Base-by-base conservation (phyloP, 2,329 filamentous ascomycete species). In the Pseudogymnoascus sp. region DNA sequence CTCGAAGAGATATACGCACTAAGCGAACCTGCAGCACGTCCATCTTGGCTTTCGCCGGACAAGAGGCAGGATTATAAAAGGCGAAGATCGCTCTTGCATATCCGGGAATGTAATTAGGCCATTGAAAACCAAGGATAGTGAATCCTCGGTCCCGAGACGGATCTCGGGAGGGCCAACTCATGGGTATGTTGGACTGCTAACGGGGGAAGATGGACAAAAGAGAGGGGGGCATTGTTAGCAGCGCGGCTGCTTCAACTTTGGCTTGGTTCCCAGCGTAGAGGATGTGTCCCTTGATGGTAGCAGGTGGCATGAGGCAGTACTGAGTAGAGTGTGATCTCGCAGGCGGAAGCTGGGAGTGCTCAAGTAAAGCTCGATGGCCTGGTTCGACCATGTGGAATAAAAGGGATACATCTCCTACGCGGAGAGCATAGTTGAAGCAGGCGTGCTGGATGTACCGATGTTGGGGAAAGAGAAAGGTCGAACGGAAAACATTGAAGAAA, bases 81-180 rank as follows among this genome's bases (percentile, higher is more conserved):
- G 57, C 57, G 57, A 28, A 35, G 20, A 25, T 57, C 57, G 57
- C 37, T 58, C 57, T 58, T 16, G 57, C 57, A 58, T 58, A 58
- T 58, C 57, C 57, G 57, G 57, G 57, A 58, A 58, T 58, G 57
- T 58, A 58, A 58, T 58, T 58, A 37, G 37, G 57, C 57, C 32
- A 58, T 58, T 58, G 57, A 58, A 58, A 58, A 38, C 57, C 57
- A 39, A 38, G 57, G 57, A 58, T 58, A 58, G 57, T 58, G 57
- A 58, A 18, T 58, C 57, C 57, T 58, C 7, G 32, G 37, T 37
- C 37, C 57, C 57, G 32, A 39, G 57, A 58, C 57, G 32, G 18
- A 58, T 37, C 32, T 58, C 57, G 14, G 57, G 57, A 39, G 32
- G 32, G 57, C 57, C 57, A 39, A 58, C 37, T 58, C 57, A 58